phyloP scores from a whole-genome alignment of 31 red algal genomes.

The Odonthalia washingtoniensis region DNA sequence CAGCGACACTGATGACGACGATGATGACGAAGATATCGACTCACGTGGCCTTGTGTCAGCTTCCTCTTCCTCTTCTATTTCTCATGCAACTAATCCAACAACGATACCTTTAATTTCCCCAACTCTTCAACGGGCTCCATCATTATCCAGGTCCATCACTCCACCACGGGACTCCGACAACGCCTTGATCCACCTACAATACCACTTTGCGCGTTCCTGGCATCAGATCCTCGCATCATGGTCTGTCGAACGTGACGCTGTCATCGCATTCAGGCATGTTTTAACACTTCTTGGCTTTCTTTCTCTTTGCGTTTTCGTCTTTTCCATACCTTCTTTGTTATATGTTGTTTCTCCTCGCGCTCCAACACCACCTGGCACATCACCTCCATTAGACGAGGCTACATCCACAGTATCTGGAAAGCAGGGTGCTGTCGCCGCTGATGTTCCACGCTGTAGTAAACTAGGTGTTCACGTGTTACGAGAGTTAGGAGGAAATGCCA shows the following conservation, averaged over 20 bases:
- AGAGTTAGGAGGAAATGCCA: constrained; percentile 84
- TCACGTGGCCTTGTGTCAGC: not conserved
- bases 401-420: constrained; percentile 61
- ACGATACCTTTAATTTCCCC: too few species aligned
- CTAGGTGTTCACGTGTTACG: constrained; percentile 80
- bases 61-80: not conserved
- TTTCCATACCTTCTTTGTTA: constrained; percentile 66
- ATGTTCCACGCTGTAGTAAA: constrained; percentile 81
- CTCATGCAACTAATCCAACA: too few species aligned
- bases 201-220: constrained; percentile 50
- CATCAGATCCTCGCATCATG: constrained; percentile 48
- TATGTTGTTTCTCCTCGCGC: constrained; percentile 62
- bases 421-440: constrained; percentile 90
- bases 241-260: constrained; percentile 59
- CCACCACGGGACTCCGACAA: too few species aligned
- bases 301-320: constrained; percentile 63
- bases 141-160: too few species aligned
- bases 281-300: constrained; percentile 59
- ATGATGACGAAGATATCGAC: not conserved
- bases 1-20: not conserved
- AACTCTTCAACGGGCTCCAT: too few species aligned
- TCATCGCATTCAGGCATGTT: constrained; percentile 37
- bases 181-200: too few species aligned
- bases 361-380: constrained; percentile 71
- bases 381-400: constrained; percentile 58